Percentiles rank a stretch among this genome's conserved stretches.
Conservation (phyloP, 345 rosid species). For the Balakata baccata region DNA sequence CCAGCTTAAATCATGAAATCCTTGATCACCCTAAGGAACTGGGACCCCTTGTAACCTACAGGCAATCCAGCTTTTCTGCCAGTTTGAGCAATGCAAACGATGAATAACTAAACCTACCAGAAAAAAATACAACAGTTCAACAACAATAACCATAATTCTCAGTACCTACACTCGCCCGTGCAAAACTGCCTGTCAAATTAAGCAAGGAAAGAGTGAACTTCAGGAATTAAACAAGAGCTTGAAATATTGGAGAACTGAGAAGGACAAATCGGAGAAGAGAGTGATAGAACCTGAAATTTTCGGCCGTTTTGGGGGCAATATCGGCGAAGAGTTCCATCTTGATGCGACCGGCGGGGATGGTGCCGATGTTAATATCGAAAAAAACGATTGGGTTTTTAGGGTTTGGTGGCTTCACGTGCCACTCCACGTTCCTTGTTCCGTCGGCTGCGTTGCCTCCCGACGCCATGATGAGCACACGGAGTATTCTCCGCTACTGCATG, state of each 20-base stretch:
- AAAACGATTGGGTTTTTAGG: slow-evolving; percentile 96
- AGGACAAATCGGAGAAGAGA: neutral
- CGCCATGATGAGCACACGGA: slow-evolving; percentile 29
- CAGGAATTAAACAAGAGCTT: neutral
- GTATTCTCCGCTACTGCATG: neutral
- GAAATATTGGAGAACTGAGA: neutral
- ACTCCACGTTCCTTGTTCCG: slow-evolving; percentile 68
- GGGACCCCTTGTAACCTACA: slow-evolving; percentile 87
- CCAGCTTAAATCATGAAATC: slow-evolving; percentile 99
- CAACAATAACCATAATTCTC: neutral
- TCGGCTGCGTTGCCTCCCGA: slow-evolving; percentile 35
- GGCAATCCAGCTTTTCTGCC: slow-evolving; percentile 88
- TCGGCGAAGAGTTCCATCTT: slow-evolving; percentile 99
- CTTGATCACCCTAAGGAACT: slow-evolving; percentile 88
- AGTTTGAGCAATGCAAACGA: neutral
- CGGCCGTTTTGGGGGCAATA: slow-evolving; percentile 82
- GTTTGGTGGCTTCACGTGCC: slow-evolving; percentile 91
- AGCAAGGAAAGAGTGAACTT: neutral
- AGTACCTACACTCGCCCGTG: slow-evolving; percentile 87
- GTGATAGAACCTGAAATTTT: slow-evolving; percentile 67
- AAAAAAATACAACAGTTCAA: neutral
- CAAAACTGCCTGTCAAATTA: slow-evolving; percentile 74
- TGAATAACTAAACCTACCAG: neutral
- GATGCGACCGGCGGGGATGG: slow-evolving; percentile 87
- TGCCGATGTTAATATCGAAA: slow-evolving; percentile 87